A percentile compares a stretch with the other conserved stretches of the same genome.
Evolutionary conservation across 2,329 filamentous ascomycete species (phyloP).

Genomic region (Nectriaceae sp.): DNA sequence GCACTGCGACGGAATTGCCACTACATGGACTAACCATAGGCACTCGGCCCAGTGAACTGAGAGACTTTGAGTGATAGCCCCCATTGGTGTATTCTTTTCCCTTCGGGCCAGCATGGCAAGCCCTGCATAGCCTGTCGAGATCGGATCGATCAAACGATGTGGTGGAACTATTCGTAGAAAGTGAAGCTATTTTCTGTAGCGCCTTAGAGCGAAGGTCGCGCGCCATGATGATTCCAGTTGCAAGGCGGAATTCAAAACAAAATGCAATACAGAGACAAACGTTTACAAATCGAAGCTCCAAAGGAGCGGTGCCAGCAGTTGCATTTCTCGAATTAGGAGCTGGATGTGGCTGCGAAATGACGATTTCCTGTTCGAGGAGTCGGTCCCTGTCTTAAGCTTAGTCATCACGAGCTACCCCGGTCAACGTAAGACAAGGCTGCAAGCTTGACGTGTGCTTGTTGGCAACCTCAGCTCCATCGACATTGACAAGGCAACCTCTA

Average conservation of each 20-base stretch:
- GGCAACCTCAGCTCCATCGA: constrained; percentile 32
- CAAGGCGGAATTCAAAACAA: constrained; percentile 2
- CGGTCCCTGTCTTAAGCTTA: constrained; percentile 34
- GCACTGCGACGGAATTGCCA: neutral
- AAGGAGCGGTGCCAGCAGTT: constrained; percentile 19
- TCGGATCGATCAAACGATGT: constrained; percentile 63
- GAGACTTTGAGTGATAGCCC: constrained; percentile 40
- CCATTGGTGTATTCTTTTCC: constrained; percentile 51
- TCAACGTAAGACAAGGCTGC: constrained; percentile 49
- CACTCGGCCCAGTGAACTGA: constrained; percentile 50
- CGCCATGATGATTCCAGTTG: constrained; percentile 41
- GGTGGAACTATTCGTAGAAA: constrained; percentile 58
- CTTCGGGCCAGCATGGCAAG: constrained; percentile 51
- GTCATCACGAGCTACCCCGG: constrained; percentile 43
- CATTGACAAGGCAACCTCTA: constrained; percentile 23
- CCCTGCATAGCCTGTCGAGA: constrained; percentile 62
- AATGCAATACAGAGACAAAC: constrained; percentile 7
- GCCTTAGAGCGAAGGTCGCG: constrained; percentile 63
- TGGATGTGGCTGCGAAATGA: constrained; percentile 20
- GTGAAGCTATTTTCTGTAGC: constrained; percentile 64
- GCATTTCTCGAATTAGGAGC: constrained; percentile 9
- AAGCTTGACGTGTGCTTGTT: constrained; percentile 46
- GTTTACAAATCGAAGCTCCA: constrained; percentile 7
- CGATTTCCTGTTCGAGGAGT: constrained; percentile 22
- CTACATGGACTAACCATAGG: constrained; percentile 57